phyloP scores from a whole-genome alignment of 768 basidiomycete species.

The Calocera cornea region DNA sequence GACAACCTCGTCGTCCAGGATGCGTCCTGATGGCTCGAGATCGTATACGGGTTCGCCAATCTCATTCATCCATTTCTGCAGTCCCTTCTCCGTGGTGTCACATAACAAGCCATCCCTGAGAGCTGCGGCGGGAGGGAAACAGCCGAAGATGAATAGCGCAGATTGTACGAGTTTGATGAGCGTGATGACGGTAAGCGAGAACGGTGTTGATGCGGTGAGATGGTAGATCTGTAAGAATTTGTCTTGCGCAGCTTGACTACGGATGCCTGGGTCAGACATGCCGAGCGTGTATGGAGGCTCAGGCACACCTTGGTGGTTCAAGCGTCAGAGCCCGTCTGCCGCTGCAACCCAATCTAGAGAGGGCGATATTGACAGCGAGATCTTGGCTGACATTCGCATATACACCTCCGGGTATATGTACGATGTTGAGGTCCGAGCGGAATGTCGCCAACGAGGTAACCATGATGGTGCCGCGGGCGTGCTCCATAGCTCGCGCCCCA shows the following conservation, averaged over 20 bases:
- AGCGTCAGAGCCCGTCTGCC: conserved; percentile 67
- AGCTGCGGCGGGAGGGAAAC: conserved; percentile 33
- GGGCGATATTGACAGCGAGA: conserved; percentile 68
- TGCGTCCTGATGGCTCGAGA: conserved; percentile 52
- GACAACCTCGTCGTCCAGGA: conserved; percentile 59
- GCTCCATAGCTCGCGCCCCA: conserved; percentile 64
- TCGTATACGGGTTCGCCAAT: conserved; percentile 49
- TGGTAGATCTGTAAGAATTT: conserved; percentile 62
- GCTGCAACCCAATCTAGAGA: conserved; percentile 71
- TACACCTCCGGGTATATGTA: conserved; percentile 59
- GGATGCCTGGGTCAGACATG: conserved; percentile 2
- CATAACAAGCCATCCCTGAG: conserved; percentile 56
- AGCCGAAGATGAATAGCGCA: conserved; percentile 55
- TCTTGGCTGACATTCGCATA: conserved; percentile 49
- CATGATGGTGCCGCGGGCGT: conserved; percentile 55
- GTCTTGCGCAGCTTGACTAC: conserved; percentile 65
- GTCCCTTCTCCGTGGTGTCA: conserved; percentile 58
- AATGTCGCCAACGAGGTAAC: conserved; percentile 77
- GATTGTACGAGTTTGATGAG: conserved; percentile 64
- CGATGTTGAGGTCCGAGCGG: conserved; percentile 75
- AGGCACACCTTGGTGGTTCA: conserved; percentile 51
- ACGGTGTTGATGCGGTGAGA: conserved; percentile 35
- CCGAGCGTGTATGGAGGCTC: neutral
- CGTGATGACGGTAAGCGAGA: conserved; percentile 56
- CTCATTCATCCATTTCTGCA: conserved; percentile 51